Conservation (phyloP, 192 early-diverging fungal genomes). For the Coemansia sp. region DNA sequence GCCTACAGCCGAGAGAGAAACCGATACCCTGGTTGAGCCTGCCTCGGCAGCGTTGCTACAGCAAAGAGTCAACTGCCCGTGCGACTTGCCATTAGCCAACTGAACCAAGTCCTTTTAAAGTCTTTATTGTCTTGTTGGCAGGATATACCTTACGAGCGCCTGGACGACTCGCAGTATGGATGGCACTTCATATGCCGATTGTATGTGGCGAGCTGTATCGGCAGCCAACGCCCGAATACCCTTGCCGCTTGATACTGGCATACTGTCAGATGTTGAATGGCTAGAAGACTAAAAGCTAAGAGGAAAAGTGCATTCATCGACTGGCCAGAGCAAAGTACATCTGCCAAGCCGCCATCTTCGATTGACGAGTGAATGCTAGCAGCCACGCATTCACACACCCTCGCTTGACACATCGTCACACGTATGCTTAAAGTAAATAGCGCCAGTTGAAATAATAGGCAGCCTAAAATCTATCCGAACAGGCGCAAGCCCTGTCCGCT, state of each 20-base stretch:
- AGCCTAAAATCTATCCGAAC: slow-evolving; percentile 28
- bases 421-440: no score
- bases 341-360: not conserved
- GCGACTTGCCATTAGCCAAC: not conserved
- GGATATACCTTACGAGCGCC: slow-evolving; percentile 24
- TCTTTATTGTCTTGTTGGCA: not conserved
- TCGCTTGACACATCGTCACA: not conserved
- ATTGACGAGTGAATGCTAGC: not conserved
- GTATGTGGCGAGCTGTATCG: slow-evolving; percentile 22
- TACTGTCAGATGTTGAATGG: not conserved
- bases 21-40: slow-evolving; percentile 17
- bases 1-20: slow-evolving; percentile 11
- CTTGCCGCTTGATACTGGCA: not conserved
- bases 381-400: not conserved
- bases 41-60: slow-evolving; percentile 25
- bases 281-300: not conserved
- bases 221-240: slow-evolving; percentile 2
- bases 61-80: not conserved
- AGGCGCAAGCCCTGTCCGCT: slow-evolving; percentile 35
- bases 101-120: not conserved
- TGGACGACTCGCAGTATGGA: slow-evolving; percentile 32
- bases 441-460: not conserved
- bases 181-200: slow-evolving; percentile 31
- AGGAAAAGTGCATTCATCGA: not conserved
- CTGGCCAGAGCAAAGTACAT: not conserved